These are phyloP conservation scores for Amoebophrya sp. DNA, from an alignment of 169 alveolate genomes.

Conservation along the genomic window DNA sequence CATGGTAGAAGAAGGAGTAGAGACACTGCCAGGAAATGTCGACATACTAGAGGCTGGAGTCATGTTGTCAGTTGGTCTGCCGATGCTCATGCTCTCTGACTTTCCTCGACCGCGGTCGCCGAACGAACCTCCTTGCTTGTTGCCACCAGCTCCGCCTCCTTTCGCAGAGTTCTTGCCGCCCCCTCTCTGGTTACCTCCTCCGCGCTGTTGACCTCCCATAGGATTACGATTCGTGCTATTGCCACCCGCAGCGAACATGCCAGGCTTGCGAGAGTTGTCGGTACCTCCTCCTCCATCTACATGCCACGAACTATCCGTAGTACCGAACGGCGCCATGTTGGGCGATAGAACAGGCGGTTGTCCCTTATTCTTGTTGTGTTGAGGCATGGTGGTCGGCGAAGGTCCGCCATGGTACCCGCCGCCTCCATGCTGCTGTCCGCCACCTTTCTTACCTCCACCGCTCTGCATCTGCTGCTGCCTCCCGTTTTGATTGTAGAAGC, in stretches of 20 bases:
- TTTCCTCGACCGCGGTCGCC: neutral
- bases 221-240: neutral
- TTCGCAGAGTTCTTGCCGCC: neutral
- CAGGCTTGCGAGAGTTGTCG: neutral
- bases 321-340: neutral
- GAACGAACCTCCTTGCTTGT: neutral
- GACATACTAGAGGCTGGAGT: neutral
- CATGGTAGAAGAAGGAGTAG: no score
- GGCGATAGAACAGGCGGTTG: neutral
- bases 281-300: neutral
- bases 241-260: neutral
- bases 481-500: no score
- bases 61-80: neutral
- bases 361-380: neutral
- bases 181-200: neutral
- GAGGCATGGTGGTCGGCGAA: no score
- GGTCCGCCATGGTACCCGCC: neutral
- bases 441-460: neutral
- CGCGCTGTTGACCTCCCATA: neutral
- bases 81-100: neutral
- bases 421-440: neutral
- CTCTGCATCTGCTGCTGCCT: no score
- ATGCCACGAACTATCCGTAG: neutral
- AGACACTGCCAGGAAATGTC: neutral
- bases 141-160: no score